These are phyloP conservation scores for Limonium bicolor DNA, from an alignment of 148 eudicot species.

Conservation along the genomic window DNA sequence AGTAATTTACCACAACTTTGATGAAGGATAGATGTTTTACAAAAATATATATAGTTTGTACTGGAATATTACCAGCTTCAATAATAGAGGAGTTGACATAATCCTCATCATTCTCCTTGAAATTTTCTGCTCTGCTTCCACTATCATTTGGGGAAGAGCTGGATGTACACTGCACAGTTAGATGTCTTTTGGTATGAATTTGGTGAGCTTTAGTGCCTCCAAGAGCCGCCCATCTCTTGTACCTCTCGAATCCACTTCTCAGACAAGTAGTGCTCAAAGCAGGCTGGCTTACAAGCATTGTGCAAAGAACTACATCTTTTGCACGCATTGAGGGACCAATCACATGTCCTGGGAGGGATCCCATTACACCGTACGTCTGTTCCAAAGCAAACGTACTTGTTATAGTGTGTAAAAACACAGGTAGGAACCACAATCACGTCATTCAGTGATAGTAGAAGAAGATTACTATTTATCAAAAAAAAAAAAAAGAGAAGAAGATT, in stretches of 20 bases:
- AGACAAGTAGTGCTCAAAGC: conserved; percentile 18
- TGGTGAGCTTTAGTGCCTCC: conserved; percentile 14
- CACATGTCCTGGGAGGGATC: conserved; percentile 63
- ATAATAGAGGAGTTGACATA: conserved; percentile 69
- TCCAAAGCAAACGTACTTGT: no score
- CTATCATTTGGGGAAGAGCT: conserved; percentile 81
- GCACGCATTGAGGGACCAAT: conserved; percentile 49
- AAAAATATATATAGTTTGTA: no score
- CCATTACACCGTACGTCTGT: no score
- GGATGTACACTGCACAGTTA: conserved; percentile 36
- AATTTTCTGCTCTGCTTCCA: conserved; percentile 84
- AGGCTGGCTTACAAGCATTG: conserved; percentile 25
- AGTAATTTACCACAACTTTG: no score
- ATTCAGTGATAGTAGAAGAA: no score
- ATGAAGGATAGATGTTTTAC: no score
- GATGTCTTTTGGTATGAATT: conserved; percentile 15
- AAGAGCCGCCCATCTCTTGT: conserved; percentile 14
- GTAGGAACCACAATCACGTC: no score
- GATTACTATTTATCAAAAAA: no score
- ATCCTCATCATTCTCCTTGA: conserved; percentile 60
- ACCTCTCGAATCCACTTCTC: conserved; percentile 51
- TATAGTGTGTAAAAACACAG: no score
- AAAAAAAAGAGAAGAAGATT: no score
- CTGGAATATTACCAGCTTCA: conserved; percentile 81
- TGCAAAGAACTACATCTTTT: conserved; percentile 36